Evolutionary conservation across 371 early-diverging fungal species (phyloP).

Genomic region (Parasitella parasitica): DNA sequence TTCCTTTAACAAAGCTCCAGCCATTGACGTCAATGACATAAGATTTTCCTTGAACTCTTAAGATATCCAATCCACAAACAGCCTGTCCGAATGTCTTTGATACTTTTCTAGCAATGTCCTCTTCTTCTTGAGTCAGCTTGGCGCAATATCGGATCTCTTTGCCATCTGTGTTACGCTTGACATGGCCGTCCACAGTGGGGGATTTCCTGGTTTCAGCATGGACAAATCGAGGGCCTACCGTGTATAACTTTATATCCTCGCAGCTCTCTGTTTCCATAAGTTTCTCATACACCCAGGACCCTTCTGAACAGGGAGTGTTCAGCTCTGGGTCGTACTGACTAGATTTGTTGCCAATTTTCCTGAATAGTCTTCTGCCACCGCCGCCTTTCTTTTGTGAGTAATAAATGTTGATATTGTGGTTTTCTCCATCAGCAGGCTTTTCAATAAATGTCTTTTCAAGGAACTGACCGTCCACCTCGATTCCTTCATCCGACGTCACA

Average conservation of each 20-base stretch:
- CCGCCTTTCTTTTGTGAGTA: slow-evolving; percentile 82
- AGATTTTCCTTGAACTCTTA: slow-evolving; percentile 82
- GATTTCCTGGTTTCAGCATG: slow-evolving; percentile 99
- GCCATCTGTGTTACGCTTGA: slow-evolving; percentile 93
- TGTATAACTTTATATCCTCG: slow-evolving; percentile 98
- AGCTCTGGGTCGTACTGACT: slow-evolving; percentile 85
- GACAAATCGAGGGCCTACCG: slow-evolving; percentile 85
- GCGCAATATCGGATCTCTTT: slow-evolving; percentile 96
- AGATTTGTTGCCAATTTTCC: slow-evolving; percentile 96
- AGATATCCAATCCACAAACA: slow-evolving; percentile 96
- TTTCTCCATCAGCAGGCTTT: slow-evolving; percentile 95
- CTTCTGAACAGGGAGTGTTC: slow-evolving; percentile 68
- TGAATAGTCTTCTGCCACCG: slow-evolving; percentile 90
- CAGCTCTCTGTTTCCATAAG: slow-evolving; percentile 91
- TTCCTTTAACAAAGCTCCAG: slow-evolving; percentile 99
- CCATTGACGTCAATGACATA: slow-evolving; percentile 99
- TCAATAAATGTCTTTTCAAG: slow-evolving; percentile 96
- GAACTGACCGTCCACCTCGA: slow-evolving; percentile 65
- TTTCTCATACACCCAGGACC: slow-evolving; percentile 94
- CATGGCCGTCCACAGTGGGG: slow-evolving; percentile 97
- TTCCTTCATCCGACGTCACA: slow-evolving; percentile 58
- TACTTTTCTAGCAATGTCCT: slow-evolving; percentile 76
- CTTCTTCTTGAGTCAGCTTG: slow-evolving; percentile 79
- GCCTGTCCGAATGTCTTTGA: slow-evolving; percentile 86
- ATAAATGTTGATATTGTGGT: slow-evolving; percentile 98